A percentile compares a stretch with the other conserved stretches of the same genome.
phyloP scores from a whole-genome alignment of 441 rosid genomes.

The Pelargonium myrrhifolium region DNA sequence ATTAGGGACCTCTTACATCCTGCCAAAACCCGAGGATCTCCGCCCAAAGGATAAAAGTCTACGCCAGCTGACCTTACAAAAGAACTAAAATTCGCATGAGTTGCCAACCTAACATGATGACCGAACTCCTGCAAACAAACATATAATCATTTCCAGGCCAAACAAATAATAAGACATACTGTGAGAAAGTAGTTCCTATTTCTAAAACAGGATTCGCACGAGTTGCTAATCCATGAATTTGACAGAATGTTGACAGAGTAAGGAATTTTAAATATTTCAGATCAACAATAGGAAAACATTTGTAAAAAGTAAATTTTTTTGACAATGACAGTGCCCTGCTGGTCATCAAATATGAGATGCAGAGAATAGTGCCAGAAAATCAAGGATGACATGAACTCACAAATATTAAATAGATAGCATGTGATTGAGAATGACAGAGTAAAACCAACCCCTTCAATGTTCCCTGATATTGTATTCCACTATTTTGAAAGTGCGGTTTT shows the following conservation, averaged over 20 bases:
- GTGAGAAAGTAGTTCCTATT: neutral
- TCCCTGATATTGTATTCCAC: no score
- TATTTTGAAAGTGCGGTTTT: no score
- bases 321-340: neutral
- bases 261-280: no score
- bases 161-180: constrained; percentile 9
- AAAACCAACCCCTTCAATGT: no score
- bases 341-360: neutral
- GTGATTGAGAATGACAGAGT: no score
- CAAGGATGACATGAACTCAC: no score
- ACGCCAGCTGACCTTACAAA: constrained; percentile 83
- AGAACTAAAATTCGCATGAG: constrained; percentile 74
- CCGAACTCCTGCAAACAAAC: constrained; percentile 73
- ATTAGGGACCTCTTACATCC: constrained; percentile 64
- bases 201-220: neutral
- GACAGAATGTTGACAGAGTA: neutral
- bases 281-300: no score
- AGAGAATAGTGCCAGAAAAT: neutral
- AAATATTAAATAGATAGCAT: no score
- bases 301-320: neutral
- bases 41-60: constrained; percentile 88
- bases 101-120: constrained; percentile 91
- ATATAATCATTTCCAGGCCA: constrained; percentile 8
- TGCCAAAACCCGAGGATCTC: constrained; percentile 94
- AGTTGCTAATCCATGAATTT: neutral